Percentiles rank a stretch among this genome's conserved stretches.
Evolutionary conservation across 2,329 filamentous ascomycete genomes (phyloP).

Genomic region (Myotisia sp.): DNA sequence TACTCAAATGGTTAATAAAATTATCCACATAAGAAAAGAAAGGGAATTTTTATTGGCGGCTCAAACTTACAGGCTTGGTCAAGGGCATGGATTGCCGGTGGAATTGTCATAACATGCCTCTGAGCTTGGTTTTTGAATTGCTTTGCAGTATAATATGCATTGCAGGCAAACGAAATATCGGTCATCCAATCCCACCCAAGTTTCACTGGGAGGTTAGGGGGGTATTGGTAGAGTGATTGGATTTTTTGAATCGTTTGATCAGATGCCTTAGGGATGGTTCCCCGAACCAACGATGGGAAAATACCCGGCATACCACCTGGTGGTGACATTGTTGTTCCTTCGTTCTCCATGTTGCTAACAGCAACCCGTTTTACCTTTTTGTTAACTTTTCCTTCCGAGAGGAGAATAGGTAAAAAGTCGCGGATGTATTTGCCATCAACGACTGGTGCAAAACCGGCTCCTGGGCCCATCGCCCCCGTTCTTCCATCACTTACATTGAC

Average conservation of each 20-base stretch:
- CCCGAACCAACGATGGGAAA: constrained; percentile 10
- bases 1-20: not conserved
- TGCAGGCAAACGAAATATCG: constrained; percentile 10
- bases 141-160: constrained; percentile 8
- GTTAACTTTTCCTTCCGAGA: constrained; percentile 2
- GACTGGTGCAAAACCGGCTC: constrained; percentile 8
- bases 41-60: too few species aligned
- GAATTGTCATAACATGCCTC: constrained; percentile 10
- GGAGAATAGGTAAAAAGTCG: constrained; percentile 3
- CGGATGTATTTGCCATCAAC: constrained; percentile 9
- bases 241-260: constrained; percentile 7
- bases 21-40: not conserved
- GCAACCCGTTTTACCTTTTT: constrained; percentile 4
- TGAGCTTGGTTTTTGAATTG: constrained; percentile 6
- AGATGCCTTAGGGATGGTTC: constrained; percentile 5
- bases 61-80: constrained; percentile 10
- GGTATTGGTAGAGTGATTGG: constrained; percentile 8
- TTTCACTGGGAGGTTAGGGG: constrained; percentile 5
- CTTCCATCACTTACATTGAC: constrained; percentile 3
- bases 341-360: constrained; percentile 7
- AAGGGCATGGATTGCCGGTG: constrained; percentile 8
- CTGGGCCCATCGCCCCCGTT: constrained; percentile 5
- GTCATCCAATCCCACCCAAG: constrained; percentile 10
- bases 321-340: constrained; percentile 4
- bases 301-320: constrained; percentile 6